Evolutionary conservation across 192 early-diverging fungal species (phyloP).

Genomic region (Linnemannia schmuckeri): DNA sequence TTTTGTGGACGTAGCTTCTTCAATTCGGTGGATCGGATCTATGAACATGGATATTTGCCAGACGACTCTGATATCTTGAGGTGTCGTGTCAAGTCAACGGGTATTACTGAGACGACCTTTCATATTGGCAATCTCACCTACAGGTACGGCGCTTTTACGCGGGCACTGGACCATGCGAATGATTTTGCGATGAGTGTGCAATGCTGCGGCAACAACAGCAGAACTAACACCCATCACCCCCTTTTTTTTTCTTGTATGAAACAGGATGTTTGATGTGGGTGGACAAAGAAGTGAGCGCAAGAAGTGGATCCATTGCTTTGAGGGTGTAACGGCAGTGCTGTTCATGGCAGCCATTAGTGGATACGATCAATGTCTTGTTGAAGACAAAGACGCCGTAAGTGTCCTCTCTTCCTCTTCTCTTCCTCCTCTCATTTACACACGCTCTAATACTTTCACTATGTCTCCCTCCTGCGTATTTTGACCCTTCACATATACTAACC

Average conservation of each 20-base stretch:
- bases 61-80: constrained; percentile 72
- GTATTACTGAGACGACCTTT: constrained; percentile 72
- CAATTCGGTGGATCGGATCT: constrained; percentile 63
- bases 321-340: constrained; percentile 68
- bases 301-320: constrained; percentile 69
- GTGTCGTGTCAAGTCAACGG: constrained; percentile 74
- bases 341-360: constrained; percentile 73
- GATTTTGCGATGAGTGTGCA: too few relatives aligned
- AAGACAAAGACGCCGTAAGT: constrained; percentile 63
- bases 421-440: background rate
- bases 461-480: too few relatives aligned
- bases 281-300: constrained; percentile 68
- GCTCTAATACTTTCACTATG: too few relatives aligned
- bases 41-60: constrained; percentile 61
- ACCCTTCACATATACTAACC: constrained; percentile 8
- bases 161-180: too few relatives aligned
- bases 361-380: constrained; percentile 70
- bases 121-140: constrained; percentile 67
- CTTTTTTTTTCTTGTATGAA: background rate
- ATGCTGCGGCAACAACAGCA: background rate
- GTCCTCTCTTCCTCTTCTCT: background rate
- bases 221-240: background rate
- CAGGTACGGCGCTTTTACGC: constrained; percentile 14
- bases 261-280: constrained; percentile 70
- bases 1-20: constrained; percentile 59